Base-by-base conservation (phyloP, 1,284 basidiomycete genomes). In the Malassezia dermatis region DNA sequence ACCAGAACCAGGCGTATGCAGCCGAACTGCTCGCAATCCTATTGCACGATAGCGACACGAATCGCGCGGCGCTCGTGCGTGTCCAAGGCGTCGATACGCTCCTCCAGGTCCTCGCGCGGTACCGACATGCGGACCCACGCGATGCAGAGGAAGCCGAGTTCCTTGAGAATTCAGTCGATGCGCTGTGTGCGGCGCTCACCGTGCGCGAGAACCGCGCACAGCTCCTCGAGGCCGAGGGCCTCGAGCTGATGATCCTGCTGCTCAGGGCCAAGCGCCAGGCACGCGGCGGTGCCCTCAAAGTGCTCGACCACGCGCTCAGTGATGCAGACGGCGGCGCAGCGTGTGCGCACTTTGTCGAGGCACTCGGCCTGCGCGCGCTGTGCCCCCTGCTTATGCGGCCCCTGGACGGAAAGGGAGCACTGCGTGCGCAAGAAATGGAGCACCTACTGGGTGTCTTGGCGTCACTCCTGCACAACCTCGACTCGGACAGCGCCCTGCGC, bases 101-200 rank as follows among this genome's bases (percentile, higher is more conserved):
- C 35, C 78, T 98, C 26, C 84, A 84, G 63, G 82, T 85, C 0
- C 77, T 94, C 19, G 86, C 89, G 30, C 57, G 58, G 7, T 96
- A 85, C 71, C 83, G 90, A 46, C 82, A 83, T 65, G 79, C 82
- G 43, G 86, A 94, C 68, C 90, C 90, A 0, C 76, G 77, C 0
- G 85, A 89, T 62, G 81, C 84, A 5, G 94, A 98, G 59, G 93
- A 98, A 76, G 80, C 83, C 10, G 94, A 98, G 73, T 96, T 89
- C 75, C 89, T 96, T 86, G 93, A 96, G 73, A 98, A 99, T 73
- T 63, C 88, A 2, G 95, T 98, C 67, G 88, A 95, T 75, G 77
- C 84, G 0, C 76, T 98, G 21, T 96, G 91, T 72, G 88, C 89
- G 0, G 39, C 52, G 17, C 62, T 71, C 8, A 80, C 84, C 0